A percentile compares a stretch with the other conserved stretches of the same genome.
Conservation (phyloP, 208 protist species). For the Trypanosoma lewisi region DNA sequence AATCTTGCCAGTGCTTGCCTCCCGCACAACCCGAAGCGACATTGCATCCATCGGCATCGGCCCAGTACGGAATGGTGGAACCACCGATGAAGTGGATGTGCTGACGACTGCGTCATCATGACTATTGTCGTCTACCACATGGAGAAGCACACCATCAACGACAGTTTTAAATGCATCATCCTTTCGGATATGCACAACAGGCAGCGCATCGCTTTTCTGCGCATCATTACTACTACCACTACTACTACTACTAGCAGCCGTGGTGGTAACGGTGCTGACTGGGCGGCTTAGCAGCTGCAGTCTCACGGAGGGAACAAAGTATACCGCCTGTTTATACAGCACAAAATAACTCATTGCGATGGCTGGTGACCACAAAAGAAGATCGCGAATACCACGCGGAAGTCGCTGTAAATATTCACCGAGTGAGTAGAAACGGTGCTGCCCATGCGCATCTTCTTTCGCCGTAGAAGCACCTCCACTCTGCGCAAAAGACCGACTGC, state of each 20-base stretch:
- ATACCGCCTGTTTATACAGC: slow-evolving; percentile 39
- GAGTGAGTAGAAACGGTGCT: slow-evolving; percentile 27
- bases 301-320: slow-evolving; percentile 49
- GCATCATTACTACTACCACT: neutral
- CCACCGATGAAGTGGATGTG: slow-evolving; percentile 10
- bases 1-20: slow-evolving; percentile 30
- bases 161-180: slow-evolving; percentile 10
- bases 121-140: slow-evolving; percentile 5
- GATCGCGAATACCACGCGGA: slow-evolving; percentile 38
- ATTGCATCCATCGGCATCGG: slow-evolving; percentile 25
- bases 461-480: neutral
- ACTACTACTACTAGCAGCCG: neutral
- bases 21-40: slow-evolving; percentile 32
- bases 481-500: neutral
- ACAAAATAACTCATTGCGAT: slow-evolving; percentile 46
- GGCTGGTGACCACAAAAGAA: slow-evolving; percentile 56
- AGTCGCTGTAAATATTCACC: slow-evolving; percentile 50
- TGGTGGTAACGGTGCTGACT: neutral
- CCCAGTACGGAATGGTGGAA: slow-evolving; percentile 33
- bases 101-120: neutral
- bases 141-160: slow-evolving; percentile 7
- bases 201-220: neutral
- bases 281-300: slow-evolving; percentile 26
- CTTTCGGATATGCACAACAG: neutral
- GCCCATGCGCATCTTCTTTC: too few relatives aligned